These are phyloP conservation scores for Neolentinus lepideus DNA, from an alignment of 1,284 basidiomycete species.

Conservation along the genomic window DNA sequence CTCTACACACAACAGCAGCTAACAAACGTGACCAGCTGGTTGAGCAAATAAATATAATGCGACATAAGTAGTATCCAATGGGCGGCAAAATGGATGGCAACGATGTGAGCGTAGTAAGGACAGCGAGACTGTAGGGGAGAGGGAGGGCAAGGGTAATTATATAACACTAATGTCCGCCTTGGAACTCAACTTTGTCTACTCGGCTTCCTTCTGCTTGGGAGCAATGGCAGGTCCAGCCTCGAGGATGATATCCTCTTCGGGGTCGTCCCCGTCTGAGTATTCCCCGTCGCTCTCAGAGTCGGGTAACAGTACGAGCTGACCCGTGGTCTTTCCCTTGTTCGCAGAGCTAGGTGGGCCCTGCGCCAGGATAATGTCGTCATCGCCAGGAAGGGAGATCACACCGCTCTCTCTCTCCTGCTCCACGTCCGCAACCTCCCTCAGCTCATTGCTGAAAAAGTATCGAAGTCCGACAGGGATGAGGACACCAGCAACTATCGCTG, in stretches of 20 bases:
- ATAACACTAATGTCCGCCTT: not conserved
- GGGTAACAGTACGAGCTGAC: conserved; percentile 25
- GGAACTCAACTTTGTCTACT: conserved; percentile 4
- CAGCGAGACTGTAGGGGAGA: no score
- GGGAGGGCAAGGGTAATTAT: not conserved
- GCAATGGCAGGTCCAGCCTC: conserved; percentile 57
- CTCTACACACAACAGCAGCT: not conserved
- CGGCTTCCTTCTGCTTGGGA: conserved; percentile 28
- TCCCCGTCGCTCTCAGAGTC: conserved; percentile 24
- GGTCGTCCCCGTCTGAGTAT: conserved; percentile 33
- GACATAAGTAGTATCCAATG: not conserved
- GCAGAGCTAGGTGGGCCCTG: conserved; percentile 35
- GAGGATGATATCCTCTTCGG: conserved; percentile 56
- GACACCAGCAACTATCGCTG: conserved; percentile 83
- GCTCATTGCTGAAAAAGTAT: conserved; percentile 57
- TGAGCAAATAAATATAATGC: not conserved
- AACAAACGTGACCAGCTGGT: not conserved
- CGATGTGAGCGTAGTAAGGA: no score
- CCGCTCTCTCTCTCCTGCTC: conserved; percentile 34
- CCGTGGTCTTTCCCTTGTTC: conserved; percentile 30
- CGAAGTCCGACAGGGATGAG: conserved; percentile 87
- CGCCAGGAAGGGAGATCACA: conserved; percentile 26
- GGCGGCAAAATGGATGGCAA: not conserved
- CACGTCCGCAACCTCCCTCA: conserved; percentile 38
- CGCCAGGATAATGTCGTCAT: conserved; percentile 42